phyloP scores from a whole-genome alignment of 1,139 yeast species.

The Kodamaea arcana region DNA sequence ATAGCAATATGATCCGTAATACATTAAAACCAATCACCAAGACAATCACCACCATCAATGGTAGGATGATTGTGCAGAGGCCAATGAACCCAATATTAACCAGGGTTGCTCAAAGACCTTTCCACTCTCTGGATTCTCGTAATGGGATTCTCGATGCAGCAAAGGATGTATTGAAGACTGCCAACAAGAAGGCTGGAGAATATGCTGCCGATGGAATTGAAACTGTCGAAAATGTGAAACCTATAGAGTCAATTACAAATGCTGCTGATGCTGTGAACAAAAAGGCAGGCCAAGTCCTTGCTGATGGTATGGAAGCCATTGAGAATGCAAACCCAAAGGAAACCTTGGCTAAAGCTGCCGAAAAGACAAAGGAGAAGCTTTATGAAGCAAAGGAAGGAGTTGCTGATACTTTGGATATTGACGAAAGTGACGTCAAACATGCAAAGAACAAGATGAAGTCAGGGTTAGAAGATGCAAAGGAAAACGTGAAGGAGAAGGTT shows the following conservation, averaged over 20 bases:
- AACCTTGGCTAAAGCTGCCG: conserved; percentile 9
- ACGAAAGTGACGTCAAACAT: conserved; percentile 29
- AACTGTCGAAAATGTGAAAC: conserved; percentile 17
- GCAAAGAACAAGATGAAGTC: conserved; percentile 14
- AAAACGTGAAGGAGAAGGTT: conserved; percentile 5
- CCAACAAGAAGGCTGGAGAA: conserved; percentile 28
- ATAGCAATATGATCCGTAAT: not conserved
- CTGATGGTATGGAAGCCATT: conserved; percentile 31
- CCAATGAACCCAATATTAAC: no score
- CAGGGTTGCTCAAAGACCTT: no score
- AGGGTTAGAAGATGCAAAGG: conserved; percentile 10
- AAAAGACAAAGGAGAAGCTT: conserved; percentile 9
- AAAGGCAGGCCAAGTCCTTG: conserved; percentile 33
- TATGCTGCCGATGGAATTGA: conserved; percentile 25
- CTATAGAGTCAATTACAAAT: conserved; percentile 11
- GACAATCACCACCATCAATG: not conserved
- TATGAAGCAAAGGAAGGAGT: conserved; percentile 10
- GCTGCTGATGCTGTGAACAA: conserved; percentile 12
- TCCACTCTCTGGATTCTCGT: conserved; percentile 7
- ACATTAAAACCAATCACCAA: conserved; percentile 7
- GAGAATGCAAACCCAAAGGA: conserved; percentile 20
- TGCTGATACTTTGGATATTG: conserved; percentile 16
- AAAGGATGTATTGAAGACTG: conserved; percentile 31
- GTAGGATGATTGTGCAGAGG: not conserved
- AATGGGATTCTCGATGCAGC: conserved; percentile 33